Conservation (phyloP, 2,329 filamentous ascomycete species). For the Fusarium nisikadoi region DNA sequence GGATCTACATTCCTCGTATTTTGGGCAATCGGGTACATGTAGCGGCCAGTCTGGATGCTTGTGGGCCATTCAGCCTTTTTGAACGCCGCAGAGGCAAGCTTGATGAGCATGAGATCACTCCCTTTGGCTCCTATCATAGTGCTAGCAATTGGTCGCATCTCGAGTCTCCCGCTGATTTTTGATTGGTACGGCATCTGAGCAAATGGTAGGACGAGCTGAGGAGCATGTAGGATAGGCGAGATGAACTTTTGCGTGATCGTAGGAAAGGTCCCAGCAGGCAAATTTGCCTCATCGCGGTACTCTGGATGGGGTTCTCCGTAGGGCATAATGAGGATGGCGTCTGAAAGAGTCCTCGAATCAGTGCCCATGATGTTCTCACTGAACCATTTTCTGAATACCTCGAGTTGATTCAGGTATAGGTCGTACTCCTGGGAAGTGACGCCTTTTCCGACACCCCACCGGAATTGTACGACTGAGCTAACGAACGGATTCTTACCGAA, state of each 20-base stretch:
- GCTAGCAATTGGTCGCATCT: neutral
- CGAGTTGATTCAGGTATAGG: rapidly evolving
- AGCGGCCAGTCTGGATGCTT: neutral
- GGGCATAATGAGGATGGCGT: neutral
- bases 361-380: rapidly evolving
- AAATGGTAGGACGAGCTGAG: neutral
- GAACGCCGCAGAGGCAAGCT: rapidly evolving
- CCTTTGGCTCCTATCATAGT: neutral
- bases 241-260: neutral
- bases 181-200: neutral
- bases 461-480: neutral
- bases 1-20: neutral
- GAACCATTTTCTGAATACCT: neutral
- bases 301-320: neutral
- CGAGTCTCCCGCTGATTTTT: rapidly evolving
- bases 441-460: neutral
- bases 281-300: neutral
- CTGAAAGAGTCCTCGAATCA: rapidly evolving
- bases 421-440: rapidly evolving
- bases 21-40: rapidly evolving
- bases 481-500: neutral
- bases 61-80: rapidly evolving
- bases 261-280: neutral
- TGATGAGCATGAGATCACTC: neutral
- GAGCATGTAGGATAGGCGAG: neutral